These are phyloP conservation scores for Laburnicola sp. DNA, from an alignment of 2,329 filamentous ascomycete species.

Conservation along the genomic window DNA sequence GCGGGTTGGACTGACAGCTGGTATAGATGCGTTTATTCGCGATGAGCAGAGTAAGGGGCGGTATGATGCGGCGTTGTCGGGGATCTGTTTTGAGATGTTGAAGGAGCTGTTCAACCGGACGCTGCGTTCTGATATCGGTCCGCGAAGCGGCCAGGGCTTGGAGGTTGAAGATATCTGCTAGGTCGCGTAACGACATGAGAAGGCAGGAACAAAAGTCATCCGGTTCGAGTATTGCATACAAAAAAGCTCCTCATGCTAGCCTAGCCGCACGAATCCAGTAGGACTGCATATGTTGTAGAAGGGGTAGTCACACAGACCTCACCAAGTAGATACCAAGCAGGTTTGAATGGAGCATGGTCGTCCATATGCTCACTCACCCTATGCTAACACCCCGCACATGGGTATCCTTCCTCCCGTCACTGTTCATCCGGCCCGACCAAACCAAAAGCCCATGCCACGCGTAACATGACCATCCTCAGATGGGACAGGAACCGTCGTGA, in stretches of 20 bases:
- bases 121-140: slow-evolving; percentile 77
- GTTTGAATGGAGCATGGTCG: slow-evolving; percentile 1
- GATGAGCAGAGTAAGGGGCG: slow-evolving; percentile 93
- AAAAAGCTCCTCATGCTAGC: no score
- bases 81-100: slow-evolving; percentile 88
- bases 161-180: slow-evolving; percentile 72
- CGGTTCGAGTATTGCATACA: no score
- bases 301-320: background rate
- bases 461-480: background rate
- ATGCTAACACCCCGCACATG: background rate
- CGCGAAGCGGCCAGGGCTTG: slow-evolving; percentile 61
- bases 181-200: no score
- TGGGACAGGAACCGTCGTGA: slow-evolving; percentile 1
- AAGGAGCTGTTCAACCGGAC: slow-evolving; percentile 80
- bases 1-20: slow-evolving; percentile 1
- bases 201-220: no score
- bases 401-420: background rate
- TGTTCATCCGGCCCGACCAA: no score
- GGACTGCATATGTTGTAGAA: background rate
- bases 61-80: slow-evolving; percentile 84
- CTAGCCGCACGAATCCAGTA: no score
- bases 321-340: background rate
- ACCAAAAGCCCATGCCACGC: slow-evolving; percentile 5
- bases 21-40: slow-evolving; percentile 79
- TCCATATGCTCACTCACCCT: background rate